Evolutionary conservation across 179 eudicot species (phyloP), one percentile per base, ranked within the genome.

Genomic region (Beta lomatogona): DNA sequence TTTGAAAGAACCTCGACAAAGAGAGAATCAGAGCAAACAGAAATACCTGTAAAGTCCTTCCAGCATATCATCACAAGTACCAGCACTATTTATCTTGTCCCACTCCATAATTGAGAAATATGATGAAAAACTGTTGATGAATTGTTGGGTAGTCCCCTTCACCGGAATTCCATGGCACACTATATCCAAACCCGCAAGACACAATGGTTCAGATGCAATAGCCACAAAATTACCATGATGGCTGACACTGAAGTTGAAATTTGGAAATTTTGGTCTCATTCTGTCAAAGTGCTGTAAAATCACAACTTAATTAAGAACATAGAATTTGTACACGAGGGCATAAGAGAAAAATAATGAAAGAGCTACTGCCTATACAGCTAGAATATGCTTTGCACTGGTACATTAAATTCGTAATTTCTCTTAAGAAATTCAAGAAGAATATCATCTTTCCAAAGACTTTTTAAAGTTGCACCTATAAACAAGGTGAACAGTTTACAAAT

Each of bases 141-240:
- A 93, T 58, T 92, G 87, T 31, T 73, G 79, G 59, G 81, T 83
- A 18, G 89, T 78, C 63, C 89, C 91, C 64, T 86, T 84, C 57
- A 70, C 79, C 19, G 91, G 94, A 83, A 82, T 25, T 77, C 61
- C 22, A 79, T 75, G 84, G 73, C 88, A 87, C 77, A 91, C 89
- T 36, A 94, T 85, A 87, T 94, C 98, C 88, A 93, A 78, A 46
- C 98, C 98, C 77, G 93, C 95, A 31, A 94, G 88, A 86, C 94
- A 93, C 31, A 91, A 70, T 71, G 98, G 97, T 82, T 94, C 97
- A 65, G 98, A 93, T 55, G 98, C 97, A 85, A 94, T 94, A 11
- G 92, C 98, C 75, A 94, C 98, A 50, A 87, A 90, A 76, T 94
- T 91, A 77, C 97, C 98, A 77, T 94, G 94, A 78, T 94, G 98